Evolutionary conservation across 768 basidiomycete genomes (phyloP), one percentile per base, ranked within the genome.

Genomic region (Hygrocybe punicea): DNA sequence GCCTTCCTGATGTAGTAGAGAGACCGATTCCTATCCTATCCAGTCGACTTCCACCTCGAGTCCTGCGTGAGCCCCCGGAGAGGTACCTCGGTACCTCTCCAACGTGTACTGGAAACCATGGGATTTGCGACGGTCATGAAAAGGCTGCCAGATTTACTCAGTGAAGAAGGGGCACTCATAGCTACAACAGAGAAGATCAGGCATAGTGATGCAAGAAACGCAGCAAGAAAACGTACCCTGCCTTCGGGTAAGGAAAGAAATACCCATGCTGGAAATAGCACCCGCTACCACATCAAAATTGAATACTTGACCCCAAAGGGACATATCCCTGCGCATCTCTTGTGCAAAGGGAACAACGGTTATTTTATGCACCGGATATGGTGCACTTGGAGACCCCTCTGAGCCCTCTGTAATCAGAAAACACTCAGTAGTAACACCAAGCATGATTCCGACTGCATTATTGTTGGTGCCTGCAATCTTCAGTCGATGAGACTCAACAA

Each of bases 381-480:
- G 44, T 17, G 46, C 24, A 6, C 16, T 17, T 24, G 19, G 21
- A n/a, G 46, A 16, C 3, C 14, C 24, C 11, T 4, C 24, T 14
- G 13, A 13, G 46, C 19, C 17, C 11, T 13, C 14, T n/a, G 11
- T 21, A 13, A 58, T 34, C 7, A 58, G 35, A 19, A 19, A 33
- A 34, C 52, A 46, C 9, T 58, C 58, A 6, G 58, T 58, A 14
- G 53, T 44, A 29, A 54, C 36, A 23, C 58, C 58, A 10, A 58
- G 17, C 58, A 58, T 58, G 10, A 58, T 39, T 11, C 53, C 53
- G 8, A 55, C 25, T 2, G 53, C 58, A 21, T 47, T 35, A 3
- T 40, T 21, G 14, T 47, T 55, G 19, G 51, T 48, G 17, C 35
- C 45, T 16, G 58, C 53, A 7, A 58, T 3, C 25, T 53, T 45